phyloP scores from a whole-genome alignment of 768 basidiomycete species.

The Cyclocybe aegerita region DNA sequence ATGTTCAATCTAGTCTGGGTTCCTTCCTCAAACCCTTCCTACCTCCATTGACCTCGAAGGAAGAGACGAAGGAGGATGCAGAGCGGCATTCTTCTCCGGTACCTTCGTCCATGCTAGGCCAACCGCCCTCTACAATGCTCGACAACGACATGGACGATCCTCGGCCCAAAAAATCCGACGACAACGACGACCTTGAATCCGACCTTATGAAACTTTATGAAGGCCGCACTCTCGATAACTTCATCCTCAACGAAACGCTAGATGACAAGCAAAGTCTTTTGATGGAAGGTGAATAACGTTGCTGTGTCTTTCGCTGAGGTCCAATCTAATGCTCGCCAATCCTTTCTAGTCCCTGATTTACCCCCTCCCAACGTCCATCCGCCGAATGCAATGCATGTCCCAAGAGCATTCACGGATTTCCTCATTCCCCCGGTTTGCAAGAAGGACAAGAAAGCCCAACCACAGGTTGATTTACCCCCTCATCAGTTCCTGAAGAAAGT shows the following conservation, averaged over 20 bases:
- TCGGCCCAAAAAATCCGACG: background rate
- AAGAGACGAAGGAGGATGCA: background rate
- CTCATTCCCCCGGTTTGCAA: conserved; percentile 14
- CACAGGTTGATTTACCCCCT: background rate
- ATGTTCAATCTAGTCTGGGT: conserved; percentile 27
- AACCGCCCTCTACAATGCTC: conserved; percentile 18
- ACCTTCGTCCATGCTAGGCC: conserved; percentile 22
- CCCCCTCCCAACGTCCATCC: conserved; percentile 51
- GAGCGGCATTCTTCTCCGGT: conserved; percentile 5
- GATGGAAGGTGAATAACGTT: conserved; percentile 51
- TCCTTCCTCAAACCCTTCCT: conserved; percentile 37
- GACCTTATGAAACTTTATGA: conserved; percentile 32
- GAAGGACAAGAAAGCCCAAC: conserved; percentile 9
- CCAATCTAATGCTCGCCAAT: background rate
- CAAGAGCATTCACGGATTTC: conserved; percentile 25
- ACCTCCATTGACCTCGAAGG: background rate
- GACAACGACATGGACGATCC: background rate
- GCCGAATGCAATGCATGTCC: conserved; percentile 30
- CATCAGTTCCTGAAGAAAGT: conserved; percentile 48
- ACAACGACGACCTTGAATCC: conserved; percentile 23
- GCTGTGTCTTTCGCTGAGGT: background rate
- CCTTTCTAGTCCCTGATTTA: conserved; percentile 50
- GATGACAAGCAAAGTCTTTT: conserved; percentile 48
- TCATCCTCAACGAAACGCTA: conserved; percentile 56
- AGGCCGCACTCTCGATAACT: conserved; percentile 21